These are phyloP conservation scores for Verbascum thapsus DNA, from an alignment of 257 asterid species.

Conservation along the genomic window DNA sequence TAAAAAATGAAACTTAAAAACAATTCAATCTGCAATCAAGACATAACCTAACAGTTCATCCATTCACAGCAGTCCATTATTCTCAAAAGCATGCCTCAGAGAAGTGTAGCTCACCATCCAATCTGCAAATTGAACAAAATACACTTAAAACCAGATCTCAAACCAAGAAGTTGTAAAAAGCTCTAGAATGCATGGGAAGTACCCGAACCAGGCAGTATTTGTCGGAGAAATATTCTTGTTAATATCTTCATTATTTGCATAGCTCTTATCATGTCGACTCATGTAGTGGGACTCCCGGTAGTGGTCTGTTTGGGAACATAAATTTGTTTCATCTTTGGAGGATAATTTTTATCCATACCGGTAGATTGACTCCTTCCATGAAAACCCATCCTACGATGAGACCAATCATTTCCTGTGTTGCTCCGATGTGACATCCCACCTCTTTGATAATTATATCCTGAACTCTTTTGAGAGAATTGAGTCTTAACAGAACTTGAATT, in stretches of 20 bases:
- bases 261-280: slow-evolving; percentile 29
- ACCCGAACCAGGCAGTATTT: slow-evolving; percentile 27
- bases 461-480: slow-evolving; percentile 53
- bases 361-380: slow-evolving; percentile 71
- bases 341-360: slow-evolving; percentile 57
- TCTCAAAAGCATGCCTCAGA: slow-evolving; percentile 16
- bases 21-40: slow-evolving; percentile 8
- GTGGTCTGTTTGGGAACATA: slow-evolving; percentile 82
- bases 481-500: slow-evolving; percentile 41
- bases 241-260: slow-evolving; percentile 1
- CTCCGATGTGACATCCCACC: slow-evolving; percentile 59
- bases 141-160: slow-evolving; percentile 13
- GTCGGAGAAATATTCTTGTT: slow-evolving; percentile 14
- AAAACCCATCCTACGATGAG: slow-evolving; percentile 72
- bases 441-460: slow-evolving; percentile 57
- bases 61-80: slow-evolving; percentile 4
- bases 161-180: slow-evolving; percentile 20
- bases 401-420: slow-evolving; percentile 62
- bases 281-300: slow-evolving; percentile 47
- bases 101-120: slow-evolving; percentile 1
- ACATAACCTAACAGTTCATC: not conserved
- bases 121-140: slow-evolving; percentile 19
- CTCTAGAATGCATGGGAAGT: slow-evolving; percentile 24
- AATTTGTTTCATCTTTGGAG: slow-evolving; percentile 76
- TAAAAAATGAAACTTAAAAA: slow-evolving; percentile 13